phyloP scores from a whole-genome alignment of 345 rosid species.

The Citrus glauca region DNA sequence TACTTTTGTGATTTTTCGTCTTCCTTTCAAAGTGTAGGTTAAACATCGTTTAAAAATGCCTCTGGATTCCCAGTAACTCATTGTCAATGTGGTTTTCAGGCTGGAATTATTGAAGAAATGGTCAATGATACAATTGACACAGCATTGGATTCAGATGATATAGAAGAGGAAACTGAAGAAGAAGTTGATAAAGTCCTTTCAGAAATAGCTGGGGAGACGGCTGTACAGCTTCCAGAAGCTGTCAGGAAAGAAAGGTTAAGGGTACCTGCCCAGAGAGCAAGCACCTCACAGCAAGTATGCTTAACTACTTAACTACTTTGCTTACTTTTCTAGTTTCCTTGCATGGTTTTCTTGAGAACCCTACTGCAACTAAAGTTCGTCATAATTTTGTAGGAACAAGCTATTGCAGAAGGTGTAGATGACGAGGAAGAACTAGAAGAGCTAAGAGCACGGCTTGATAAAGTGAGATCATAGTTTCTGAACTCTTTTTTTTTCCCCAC shows the following conservation, averaged over 20 bases:
- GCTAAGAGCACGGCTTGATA: conserved; percentile 39
- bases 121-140: conserved; percentile 40
- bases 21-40: neutral
- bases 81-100: conserved; percentile 22
- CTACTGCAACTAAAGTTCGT: neutral
- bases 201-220: conserved; percentile 49
- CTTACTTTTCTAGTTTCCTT: neutral
- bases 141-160: conserved; percentile 46
- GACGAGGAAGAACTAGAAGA: conserved; percentile 48
- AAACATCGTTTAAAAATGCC: neutral
- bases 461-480: conserved; percentile 29
- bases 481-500: neutral
- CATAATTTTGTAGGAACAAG: conserved; percentile 28
- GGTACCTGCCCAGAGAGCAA: conserved; percentile 17
- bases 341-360: neutral
- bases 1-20: neutral
- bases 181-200: conserved; percentile 49
- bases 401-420: conserved; percentile 38
- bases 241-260: conserved; percentile 25
- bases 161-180: conserved; percentile 48
- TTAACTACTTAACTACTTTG: neutral
- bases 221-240: conserved; percentile 43
- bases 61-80: neutral
- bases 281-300: conserved; percentile 26
- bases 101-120: conserved; percentile 48